phyloP scores from a whole-genome alignment of 2,329 filamentous ascomycete species.

The Spiromastix sp. region DNA sequence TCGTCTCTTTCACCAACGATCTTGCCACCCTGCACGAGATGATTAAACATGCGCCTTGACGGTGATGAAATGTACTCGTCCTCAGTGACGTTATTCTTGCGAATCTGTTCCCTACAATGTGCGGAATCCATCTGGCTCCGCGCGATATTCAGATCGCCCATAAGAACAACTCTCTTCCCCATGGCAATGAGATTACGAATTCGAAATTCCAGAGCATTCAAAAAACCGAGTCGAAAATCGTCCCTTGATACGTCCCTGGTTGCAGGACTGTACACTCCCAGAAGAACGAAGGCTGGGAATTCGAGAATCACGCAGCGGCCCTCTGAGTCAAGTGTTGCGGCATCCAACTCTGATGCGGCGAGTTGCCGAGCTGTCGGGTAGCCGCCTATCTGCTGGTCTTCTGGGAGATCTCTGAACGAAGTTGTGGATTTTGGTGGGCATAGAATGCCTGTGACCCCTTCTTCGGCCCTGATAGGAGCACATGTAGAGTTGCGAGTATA shows the following conservation, averaged over 20 bases:
- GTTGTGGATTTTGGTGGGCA: constrained; percentile 60
- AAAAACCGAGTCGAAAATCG: constrained; percentile 70
- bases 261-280: constrained; percentile 87
- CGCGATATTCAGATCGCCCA: constrained; percentile 81
- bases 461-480: constrained; percentile 78
- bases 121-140: constrained; percentile 64
- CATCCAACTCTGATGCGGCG: constrained; percentile 50
- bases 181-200: constrained; percentile 70
- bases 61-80: constrained; percentile 65
- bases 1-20: constrained; percentile 56
- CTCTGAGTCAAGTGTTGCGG: constrained; percentile 70
- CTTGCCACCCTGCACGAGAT: constrained; percentile 64
- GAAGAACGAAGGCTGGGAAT: constrained; percentile 86
- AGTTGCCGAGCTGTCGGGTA: constrained; percentile 68
- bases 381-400: constrained; percentile 71
- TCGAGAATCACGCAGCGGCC: constrained; percentile 85
- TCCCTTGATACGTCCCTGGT: constrained; percentile 75
- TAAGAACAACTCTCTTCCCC: constrained; percentile 77
- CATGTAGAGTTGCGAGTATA: constrained; percentile 86
- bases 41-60: constrained; percentile 70
- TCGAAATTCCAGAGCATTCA: constrained; percentile 68
- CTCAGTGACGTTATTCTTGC: constrained; percentile 56
- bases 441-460: constrained; percentile 79
- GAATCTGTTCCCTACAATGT: constrained; percentile 58
- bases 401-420: constrained; percentile 64